A percentile compares a stretch with the other conserved stretches of the same genome.
Evolutionary conservation across 2,329 filamentous ascomycete species (phyloP).

Genomic region (Calonectria pseudoreteaudii): DNA sequence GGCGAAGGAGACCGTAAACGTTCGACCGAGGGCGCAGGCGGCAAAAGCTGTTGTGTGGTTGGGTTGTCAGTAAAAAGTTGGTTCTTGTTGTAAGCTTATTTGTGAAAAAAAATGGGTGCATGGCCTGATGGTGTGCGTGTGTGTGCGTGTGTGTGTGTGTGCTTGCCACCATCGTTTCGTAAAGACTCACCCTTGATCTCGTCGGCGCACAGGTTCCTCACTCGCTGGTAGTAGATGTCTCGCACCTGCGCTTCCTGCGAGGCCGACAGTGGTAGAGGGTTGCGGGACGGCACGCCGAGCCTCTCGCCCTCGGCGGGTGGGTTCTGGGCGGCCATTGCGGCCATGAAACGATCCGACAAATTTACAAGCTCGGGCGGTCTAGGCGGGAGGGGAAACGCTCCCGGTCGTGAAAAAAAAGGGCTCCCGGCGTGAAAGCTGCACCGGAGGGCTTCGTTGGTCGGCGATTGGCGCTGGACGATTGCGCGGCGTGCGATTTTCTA

Average conservation of each 20-base stretch:
- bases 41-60: conserved; percentile 78
- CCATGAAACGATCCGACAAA: conserved; percentile 35
- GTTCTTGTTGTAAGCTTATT: not conserved
- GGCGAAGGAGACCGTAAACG: conserved; percentile 86
- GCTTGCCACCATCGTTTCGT: not conserved
- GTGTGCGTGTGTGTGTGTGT: not conserved
- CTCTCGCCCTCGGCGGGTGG: conserved; percentile 50
- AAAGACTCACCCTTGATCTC: conserved; percentile 78
- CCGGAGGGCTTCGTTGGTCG: not conserved
- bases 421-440: not conserved
- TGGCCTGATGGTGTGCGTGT: conserved; percentile 16
- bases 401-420: not conserved
- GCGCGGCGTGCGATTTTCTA: conserved; percentile 17
- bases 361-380: conserved; percentile 16
- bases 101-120: not conserved
- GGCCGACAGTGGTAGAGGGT: conserved; percentile 85
- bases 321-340: conserved; percentile 49
- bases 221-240: conserved; percentile 83
- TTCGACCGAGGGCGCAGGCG: conserved; percentile 86
- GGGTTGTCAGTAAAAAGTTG: not conserved
- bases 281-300: conserved; percentile 70
- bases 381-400: not conserved
- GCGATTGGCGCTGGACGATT: conserved; percentile 12
- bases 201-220: conserved; percentile 78
- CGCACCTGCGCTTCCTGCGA: conserved; percentile 85